phyloP scores from a whole-genome alignment of 2,329 filamentous ascomycete genomes.

The Madurella mycetomatis region DNA sequence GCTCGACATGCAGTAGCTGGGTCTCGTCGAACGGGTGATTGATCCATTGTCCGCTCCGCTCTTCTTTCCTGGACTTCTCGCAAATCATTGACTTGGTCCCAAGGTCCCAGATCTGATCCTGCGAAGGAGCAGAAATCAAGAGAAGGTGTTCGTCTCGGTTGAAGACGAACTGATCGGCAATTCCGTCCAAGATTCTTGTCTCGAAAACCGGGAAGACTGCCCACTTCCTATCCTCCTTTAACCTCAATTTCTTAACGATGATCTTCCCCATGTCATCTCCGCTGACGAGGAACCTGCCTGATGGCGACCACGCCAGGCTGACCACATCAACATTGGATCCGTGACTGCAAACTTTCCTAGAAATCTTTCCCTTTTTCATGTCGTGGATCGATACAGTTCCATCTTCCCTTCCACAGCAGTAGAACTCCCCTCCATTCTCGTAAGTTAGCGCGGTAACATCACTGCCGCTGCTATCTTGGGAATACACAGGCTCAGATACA shows the following conservation, averaged over 20 bases:
- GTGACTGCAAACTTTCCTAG: conserved; percentile 6
- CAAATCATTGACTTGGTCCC: not conserved
- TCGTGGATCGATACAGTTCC: conserved; percentile 6
- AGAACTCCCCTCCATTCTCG: conserved; percentile 2
- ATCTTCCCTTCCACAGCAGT: conserved; percentile 2
- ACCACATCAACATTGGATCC: not conserved
- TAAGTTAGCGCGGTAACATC: not conserved
- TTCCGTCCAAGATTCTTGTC: not conserved
- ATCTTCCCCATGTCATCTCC: conserved; percentile 6
- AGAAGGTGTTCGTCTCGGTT: conserved; percentile 6
- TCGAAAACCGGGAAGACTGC: conserved; percentile 9
- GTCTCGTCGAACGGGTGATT: not conserved
- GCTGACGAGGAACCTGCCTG: conserved; percentile 3
- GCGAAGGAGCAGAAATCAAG: not conserved
- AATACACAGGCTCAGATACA: conserved; percentile 2
- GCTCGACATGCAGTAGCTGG: not conserved
- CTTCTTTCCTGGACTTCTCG: not conserved
- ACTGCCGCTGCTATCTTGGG: not conserved
- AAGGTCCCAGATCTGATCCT: conserved; percentile 6
- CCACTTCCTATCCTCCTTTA: conserved; percentile 10
- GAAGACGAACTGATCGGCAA: conserved; percentile 3
- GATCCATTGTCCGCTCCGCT: not conserved
- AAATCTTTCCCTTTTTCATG: conserved; percentile 1
- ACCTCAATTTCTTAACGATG: conserved; percentile 3
- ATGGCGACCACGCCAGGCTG: conserved; percentile 3